Evolutionary conservation across 2,329 filamentous ascomycete genomes (phyloP).

Genomic region (Hansfordia pulvinata): DNA sequence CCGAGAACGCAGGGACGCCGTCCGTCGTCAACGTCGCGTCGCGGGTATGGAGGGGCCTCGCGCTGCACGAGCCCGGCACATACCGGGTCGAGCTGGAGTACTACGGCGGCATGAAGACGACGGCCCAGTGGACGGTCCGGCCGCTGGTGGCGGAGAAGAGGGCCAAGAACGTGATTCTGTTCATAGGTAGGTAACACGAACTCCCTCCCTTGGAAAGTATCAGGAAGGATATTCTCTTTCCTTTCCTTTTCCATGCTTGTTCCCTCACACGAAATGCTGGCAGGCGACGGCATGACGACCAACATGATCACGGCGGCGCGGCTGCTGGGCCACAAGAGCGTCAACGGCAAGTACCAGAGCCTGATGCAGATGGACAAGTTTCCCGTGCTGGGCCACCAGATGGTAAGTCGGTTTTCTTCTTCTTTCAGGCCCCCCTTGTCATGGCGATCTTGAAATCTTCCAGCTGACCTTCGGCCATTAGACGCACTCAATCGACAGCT

Average conservation of each 20-base stretch:
- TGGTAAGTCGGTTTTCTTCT: too few relatives aligned
- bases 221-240: slow-evolving; percentile 1
- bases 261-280: slow-evolving; percentile 1
- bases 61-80: slow-evolving; percentile 64
- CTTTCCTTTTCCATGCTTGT: slow-evolving; percentile 1
- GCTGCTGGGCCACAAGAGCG: slow-evolving; percentile 65
- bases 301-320: slow-evolving; percentile 74
- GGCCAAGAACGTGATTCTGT: slow-evolving; percentile 76
- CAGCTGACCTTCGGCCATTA: slow-evolving; percentile 3
- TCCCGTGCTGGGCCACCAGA: slow-evolving; percentile 75
- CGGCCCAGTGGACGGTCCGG: slow-evolving; percentile 65
- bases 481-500: slow-evolving; percentile 73
- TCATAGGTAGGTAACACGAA: slow-evolving; percentile 54
- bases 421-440: too few relatives aligned
- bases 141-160: slow-evolving; percentile 55
- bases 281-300: slow-evolving; percentile 49
- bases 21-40: slow-evolving; percentile 68
- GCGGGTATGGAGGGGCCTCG: slow-evolving; percentile 64
- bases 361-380: slow-evolving; percentile 70
- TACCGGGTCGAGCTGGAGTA: slow-evolving; percentile 68
- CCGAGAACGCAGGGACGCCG: slow-evolving; percentile 53
- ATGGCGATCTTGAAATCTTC: background rate
- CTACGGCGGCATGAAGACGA: slow-evolving; percentile 58
- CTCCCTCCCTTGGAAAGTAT: background rate
- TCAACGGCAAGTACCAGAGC: slow-evolving; percentile 75